Conservation (phyloP, 345 rosid genomes). For the Eucalyptus erythrocorys region DNA sequence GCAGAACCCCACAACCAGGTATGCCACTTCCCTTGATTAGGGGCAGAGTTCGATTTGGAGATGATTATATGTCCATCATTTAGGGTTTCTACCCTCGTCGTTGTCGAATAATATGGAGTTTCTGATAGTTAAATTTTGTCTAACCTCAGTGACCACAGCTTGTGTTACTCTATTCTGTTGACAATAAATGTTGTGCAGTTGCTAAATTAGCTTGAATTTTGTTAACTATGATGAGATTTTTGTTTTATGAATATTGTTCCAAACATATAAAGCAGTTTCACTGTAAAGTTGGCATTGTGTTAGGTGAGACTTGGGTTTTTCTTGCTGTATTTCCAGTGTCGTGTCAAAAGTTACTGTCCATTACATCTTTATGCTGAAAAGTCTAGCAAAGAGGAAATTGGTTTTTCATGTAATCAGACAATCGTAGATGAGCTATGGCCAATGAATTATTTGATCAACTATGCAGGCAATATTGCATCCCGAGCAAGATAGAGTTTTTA, state of each 20-base stretch:
- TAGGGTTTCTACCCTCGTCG: background rate
- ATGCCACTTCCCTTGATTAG: background rate
- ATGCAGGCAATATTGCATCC: conserved; percentile 57
- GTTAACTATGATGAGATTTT: background rate
- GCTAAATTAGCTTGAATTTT: background rate
- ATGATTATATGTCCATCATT: background rate
- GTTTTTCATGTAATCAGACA: background rate
- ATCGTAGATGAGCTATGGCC: background rate
- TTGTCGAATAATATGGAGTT: background rate
- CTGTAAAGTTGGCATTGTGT: background rate
- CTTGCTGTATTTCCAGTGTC: background rate
- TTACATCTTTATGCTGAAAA: background rate
- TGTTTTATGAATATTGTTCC: background rate
- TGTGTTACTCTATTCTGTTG: background rate
- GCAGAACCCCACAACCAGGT: conserved; percentile 78
- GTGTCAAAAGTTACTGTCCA: background rate
- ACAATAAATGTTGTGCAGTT: background rate
- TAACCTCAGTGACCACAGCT: background rate
- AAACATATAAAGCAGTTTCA: background rate
- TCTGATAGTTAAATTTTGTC: background rate
- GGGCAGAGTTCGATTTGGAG: background rate
- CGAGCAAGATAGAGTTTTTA: conserved; percentile 45
- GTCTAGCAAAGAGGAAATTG: background rate
- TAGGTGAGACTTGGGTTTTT: background rate
- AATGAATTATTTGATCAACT: background rate